A percentile compares a stretch with the other conserved stretches of the same genome.
These are phyloP conservation scores for Apiospora pterosperma DNA, from an alignment of 2,329 filamentous ascomycete genomes.

Conservation along the genomic window DNA sequence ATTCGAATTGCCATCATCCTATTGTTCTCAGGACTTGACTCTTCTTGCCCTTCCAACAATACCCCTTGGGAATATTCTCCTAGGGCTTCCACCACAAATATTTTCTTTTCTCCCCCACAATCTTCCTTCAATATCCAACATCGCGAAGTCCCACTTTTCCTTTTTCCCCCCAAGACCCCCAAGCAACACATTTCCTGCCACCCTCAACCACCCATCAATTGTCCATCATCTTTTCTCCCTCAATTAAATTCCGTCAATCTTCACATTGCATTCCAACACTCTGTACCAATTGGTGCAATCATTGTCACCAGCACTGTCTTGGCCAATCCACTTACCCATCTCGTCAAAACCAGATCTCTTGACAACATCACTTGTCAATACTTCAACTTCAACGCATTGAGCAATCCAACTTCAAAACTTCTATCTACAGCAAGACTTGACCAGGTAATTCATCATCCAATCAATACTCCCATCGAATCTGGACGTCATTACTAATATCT, in stretches of 20 bases:
- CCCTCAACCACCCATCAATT: background rate
- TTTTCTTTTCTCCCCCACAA: no score
- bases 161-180: background rate
- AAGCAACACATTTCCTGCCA: background rate
- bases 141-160: background rate
- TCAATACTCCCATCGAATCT: no score
- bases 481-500: background rate
- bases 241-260: background rate
- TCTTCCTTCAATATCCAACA: no score
- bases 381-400: background rate
- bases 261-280: background rate
- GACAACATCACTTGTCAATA: background rate
- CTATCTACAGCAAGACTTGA: background rate
- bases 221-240: background rate
- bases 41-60: background rate
- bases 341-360: background rate
- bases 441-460: background rate
- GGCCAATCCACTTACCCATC: background rate
- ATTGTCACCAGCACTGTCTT: background rate
- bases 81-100: background rate
- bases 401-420: background rate
- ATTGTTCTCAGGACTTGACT: background rate
- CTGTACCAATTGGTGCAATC: background rate
- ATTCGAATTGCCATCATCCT: background rate
- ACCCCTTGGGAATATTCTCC: background rate